Percentiles rank a stretch among this genome's conserved stretches.
phyloP scores from a whole-genome alignment of 306 rosid genomes.

The Abrus pulchellus region DNA sequence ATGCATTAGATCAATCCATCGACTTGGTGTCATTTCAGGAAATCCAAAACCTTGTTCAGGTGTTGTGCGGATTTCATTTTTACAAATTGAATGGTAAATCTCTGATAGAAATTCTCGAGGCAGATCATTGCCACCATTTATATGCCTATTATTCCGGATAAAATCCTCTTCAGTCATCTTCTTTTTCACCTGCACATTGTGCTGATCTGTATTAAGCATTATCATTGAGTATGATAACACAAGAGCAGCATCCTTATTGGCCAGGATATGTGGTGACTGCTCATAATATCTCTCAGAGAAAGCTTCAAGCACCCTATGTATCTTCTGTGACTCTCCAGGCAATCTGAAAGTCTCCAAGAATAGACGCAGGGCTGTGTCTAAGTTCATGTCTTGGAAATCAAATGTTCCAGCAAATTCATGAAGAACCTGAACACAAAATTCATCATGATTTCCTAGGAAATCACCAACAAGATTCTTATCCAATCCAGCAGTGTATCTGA shows the following conservation, averaged over 20 bases:
- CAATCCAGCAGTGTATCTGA: conserved; percentile 96
- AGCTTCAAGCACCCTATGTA: conserved; percentile 98
- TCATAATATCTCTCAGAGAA: conserved; percentile 98
- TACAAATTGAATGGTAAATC: conserved; percentile 90
- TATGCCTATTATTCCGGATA: conserved; percentile 88
- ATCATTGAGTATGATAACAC: conserved; percentile 88
- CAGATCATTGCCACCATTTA: conserved; percentile 92
- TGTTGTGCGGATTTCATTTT: conserved; percentile 95
- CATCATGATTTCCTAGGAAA: conserved; percentile 96
- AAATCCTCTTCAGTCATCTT: conserved; percentile 99
- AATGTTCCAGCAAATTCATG: conserved; percentile 98
- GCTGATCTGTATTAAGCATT: conserved; percentile 97
- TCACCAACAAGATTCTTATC: conserved; percentile 99
- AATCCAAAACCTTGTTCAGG: conserved; percentile 94
- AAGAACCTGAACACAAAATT: conserved; percentile 98
- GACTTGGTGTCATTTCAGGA: conserved; percentile 97
- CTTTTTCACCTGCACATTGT: conserved; percentile 95
- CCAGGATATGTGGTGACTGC: conserved; percentile 89
- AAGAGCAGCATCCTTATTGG: conserved; percentile 98
- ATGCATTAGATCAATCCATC: conserved; percentile 95
- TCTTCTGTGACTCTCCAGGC: conserved; percentile 99
- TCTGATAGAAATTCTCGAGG: conserved; percentile 90
- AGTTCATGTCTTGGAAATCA: conserved; percentile 97
- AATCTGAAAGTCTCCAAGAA: conserved; percentile 94
- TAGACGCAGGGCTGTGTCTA: conserved; percentile 95